Evolutionary conservation across 257 asterid species (phyloP).

Genomic region (Nicotiana obtusifolia): DNA sequence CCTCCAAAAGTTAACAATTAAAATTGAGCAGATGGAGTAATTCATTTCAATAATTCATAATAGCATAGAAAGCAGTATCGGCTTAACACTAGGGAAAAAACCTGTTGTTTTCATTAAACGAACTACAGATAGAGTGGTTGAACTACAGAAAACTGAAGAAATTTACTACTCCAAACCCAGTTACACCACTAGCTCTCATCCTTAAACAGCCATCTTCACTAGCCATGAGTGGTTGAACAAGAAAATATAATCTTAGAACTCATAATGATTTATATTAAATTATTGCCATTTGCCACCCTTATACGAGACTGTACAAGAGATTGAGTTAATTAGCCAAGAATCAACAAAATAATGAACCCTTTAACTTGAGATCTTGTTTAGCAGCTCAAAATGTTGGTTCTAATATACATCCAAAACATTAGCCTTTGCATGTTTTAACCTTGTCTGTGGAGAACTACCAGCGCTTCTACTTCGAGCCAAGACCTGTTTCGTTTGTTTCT

Average conservation of each 20-base stretch:
- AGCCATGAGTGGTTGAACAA: neutral
- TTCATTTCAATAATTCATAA: too few species aligned
- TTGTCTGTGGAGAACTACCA: conserved; percentile 63
- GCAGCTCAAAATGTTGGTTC: conserved; percentile 43
- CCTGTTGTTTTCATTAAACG: too few species aligned
- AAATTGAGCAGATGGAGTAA: too few species aligned
- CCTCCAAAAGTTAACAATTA: too few species aligned
- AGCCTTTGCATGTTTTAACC: conserved; percentile 26
- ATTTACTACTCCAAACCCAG: neutral
- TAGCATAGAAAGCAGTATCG: too few species aligned
- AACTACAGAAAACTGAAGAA: neutral
- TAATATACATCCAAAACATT: conserved; percentile 60
- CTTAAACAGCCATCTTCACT: neutral
- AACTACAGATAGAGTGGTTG: neutral
- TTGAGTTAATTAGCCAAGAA: neutral
- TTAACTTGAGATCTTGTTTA: conserved; percentile 5
- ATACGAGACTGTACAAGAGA: neutral
- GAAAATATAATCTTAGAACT: neutral
- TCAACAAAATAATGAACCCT: neutral
- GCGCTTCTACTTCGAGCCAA: conserved; percentile 64
- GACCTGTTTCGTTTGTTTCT: conserved; percentile 31
- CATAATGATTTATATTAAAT: neutral
- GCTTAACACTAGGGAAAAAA: too few species aligned
- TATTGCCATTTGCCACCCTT: neutral
- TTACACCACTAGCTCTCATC: neutral